A percentile compares a stretch with the other conserved stretches of the same genome.
Evolutionary conservation across 495 filamentous ascomycete species (phyloP).

Genomic region (Choiromyces venosus): DNA sequence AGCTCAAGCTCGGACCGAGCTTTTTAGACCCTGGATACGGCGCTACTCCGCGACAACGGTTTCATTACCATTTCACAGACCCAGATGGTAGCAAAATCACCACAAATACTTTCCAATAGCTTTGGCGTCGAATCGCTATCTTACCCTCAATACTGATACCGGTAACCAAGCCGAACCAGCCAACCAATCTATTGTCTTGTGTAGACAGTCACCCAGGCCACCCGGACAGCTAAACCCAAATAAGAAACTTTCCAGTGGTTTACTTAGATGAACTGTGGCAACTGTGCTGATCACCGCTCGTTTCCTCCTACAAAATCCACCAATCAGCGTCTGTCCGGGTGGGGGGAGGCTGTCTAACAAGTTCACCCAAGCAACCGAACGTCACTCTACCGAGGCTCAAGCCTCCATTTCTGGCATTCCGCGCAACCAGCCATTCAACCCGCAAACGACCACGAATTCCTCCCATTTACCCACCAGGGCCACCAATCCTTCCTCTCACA

Average conservation of each 20-base stretch:
- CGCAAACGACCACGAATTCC: background rate
- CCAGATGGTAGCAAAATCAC: background rate
- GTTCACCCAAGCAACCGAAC: background rate
- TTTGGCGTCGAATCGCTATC: background rate
- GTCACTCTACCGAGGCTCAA: background rate
- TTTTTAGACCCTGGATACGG: background rate
- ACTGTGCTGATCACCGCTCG: no score
- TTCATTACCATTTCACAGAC: background rate
- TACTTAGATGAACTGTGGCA: no score
- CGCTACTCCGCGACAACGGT: background rate
- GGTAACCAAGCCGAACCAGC: background rate
- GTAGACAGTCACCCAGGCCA: no score
- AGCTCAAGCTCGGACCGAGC: background rate
- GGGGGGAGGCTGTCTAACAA: no score
- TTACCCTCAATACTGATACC: background rate
- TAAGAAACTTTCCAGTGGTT: no score
- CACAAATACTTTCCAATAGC: background rate
- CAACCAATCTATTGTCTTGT: background rate
- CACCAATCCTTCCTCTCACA: background rate
- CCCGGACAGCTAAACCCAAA: no score
- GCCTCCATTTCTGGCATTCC: background rate
- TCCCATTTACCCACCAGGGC: background rate
- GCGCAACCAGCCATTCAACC: background rate
- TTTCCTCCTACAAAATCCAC: no score
- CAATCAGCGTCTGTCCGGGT: no score